A percentile compares a stretch with the other conserved stretches of the same genome.
phyloP scores from a whole-genome alignment of 768 basidiomycete species.

The Macrolepiota dolichaula region DNA sequence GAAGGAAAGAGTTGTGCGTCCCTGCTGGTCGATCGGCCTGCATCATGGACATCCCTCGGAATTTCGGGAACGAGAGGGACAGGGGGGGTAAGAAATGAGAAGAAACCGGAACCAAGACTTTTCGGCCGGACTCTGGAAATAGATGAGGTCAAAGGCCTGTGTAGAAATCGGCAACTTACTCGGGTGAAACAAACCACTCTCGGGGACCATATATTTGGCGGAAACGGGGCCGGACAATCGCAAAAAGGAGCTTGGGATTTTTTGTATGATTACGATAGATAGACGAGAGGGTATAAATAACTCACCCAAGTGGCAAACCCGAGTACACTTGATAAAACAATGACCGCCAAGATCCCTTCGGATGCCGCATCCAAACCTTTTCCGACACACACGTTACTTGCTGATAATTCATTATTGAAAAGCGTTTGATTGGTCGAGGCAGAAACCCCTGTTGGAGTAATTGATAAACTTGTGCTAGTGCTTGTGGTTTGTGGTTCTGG shows the following conservation, averaged over 20 bases:
- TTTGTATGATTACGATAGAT: slow-evolving; percentile 11
- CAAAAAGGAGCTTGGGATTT: slow-evolving; percentile 55
- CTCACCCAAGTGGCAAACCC: slow-evolving; percentile 72
- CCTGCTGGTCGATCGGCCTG: slow-evolving; percentile 42
- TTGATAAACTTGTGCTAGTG: slow-evolving; percentile 15
- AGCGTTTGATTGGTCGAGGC: slow-evolving; percentile 20
- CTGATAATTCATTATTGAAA: slow-evolving; percentile 16
- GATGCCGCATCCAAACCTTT: slow-evolving; percentile 60
- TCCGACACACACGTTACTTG: slow-evolving; percentile 55
- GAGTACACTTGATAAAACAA: slow-evolving; percentile 53
- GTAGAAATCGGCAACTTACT: slow-evolving; percentile 40
- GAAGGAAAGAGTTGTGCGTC: slow-evolving; percentile 67
- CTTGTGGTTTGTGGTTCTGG: slow-evolving; percentile 9
- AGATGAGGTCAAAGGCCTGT: background rate
- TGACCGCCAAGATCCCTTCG: slow-evolving; percentile 55
- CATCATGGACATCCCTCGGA: slow-evolving; percentile 52
- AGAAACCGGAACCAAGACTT: slow-evolving; percentile 52
- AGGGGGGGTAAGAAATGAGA: slow-evolving; percentile 69
- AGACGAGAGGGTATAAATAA: slow-evolving; percentile 11
- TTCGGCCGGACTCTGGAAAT: slow-evolving; percentile 55
- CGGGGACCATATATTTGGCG: slow-evolving; percentile 69
- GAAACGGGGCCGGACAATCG: slow-evolving; percentile 62
- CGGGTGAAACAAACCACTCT: slow-evolving; percentile 74
- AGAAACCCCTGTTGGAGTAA: slow-evolving; percentile 21
- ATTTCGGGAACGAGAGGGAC: slow-evolving; percentile 62